Evolutionary conservation across 306 rosid genomes (phyloP).

Genomic region (Pyrus betulifolia): DNA sequence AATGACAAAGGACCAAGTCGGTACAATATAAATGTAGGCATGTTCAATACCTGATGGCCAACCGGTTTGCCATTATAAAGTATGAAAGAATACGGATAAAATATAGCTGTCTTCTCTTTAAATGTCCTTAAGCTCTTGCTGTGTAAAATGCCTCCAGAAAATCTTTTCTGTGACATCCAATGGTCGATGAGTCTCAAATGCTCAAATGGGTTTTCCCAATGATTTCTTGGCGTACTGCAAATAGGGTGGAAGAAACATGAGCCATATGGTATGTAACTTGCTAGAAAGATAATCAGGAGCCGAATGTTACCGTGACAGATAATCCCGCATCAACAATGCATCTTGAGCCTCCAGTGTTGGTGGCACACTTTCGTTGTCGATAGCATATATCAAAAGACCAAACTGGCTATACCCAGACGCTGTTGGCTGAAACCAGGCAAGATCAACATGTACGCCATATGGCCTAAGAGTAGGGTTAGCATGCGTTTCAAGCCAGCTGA

Average conservation of each 20-base stretch:
- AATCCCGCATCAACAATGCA: constrained; percentile 32
- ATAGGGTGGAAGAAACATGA: constrained; percentile 17
- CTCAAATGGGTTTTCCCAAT: constrained; percentile 23
- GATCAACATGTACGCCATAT: constrained; percentile 59
- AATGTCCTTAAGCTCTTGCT: constrained; percentile 51
- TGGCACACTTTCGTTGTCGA: constrained; percentile 33
- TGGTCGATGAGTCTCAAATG: constrained; percentile 37
- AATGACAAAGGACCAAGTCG: not conserved
- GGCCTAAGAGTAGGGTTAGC: constrained; percentile 53
- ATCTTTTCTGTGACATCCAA: constrained; percentile 46
- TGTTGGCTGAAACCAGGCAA: constrained; percentile 90
- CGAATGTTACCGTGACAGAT: constrained; percentile 49
- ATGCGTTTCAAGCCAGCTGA: constrained; percentile 70
- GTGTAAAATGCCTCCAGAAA: constrained; percentile 53
- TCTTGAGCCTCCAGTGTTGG: constrained; percentile 35
- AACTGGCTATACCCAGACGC: constrained; percentile 84
- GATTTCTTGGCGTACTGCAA: constrained; percentile 34
- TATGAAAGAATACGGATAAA: constrained; percentile 51
- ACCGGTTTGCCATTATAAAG: constrained; percentile 68
- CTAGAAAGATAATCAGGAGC: constrained; percentile 11
- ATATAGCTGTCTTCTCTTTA: constrained; percentile 61
- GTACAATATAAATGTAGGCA: not conserved
- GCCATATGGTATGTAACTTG: constrained; percentile 1
- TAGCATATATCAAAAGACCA: constrained; percentile 58
- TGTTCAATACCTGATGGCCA: constrained; percentile 78